A percentile compares a stretch with the other conserved stretches of the same genome.
Evolutionary conservation across 768 basidiomycete species (phyloP).

Genomic region (Pleurotus eryngii): DNA sequence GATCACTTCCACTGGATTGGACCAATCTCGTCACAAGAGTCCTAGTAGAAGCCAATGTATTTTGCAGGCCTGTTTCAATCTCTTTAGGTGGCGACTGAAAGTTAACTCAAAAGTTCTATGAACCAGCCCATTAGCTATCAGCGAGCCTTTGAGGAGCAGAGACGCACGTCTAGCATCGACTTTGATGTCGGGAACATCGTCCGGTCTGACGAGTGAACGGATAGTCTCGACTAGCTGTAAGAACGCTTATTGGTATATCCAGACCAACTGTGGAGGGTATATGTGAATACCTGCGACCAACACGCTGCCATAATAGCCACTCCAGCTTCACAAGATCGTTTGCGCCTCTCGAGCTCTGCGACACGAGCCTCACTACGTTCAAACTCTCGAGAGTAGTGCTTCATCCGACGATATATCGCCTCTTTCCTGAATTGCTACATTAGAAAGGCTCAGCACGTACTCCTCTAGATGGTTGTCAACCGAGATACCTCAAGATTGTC

Average conservation of each 20-base stretch:
- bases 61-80: conserved; percentile 43
- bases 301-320: conserved; percentile 73
- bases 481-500: conserved; percentile 63
- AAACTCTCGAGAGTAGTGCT: conserved; percentile 74
- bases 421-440: conserved; percentile 80
- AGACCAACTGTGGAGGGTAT: conserved; percentile 3
- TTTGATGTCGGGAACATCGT: conserved; percentile 42
- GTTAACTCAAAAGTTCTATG: conserved; percentile 45
- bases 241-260: conserved; percentile 6
- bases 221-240: conserved; percentile 64
- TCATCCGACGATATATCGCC: conserved; percentile 83
- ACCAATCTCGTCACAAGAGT: conserved; percentile 58
- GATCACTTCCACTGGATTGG: conserved; percentile 34
- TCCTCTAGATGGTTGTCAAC: background rate
- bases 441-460: background rate
- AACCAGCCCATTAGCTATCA: background rate
- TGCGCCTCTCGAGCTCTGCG: conserved; percentile 61
- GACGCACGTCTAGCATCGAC: conserved; percentile 39
- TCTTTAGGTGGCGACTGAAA: conserved; percentile 33
- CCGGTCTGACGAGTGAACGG: conserved; percentile 51
- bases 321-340: conserved; percentile 65
- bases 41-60: conserved; percentile 56
- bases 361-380: conserved; percentile 61
- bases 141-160: background rate
- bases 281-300: conserved; percentile 65